These are phyloP conservation scores for Phytophthora ohioensis DNA, from an alignment of 352 stramenopile species.

Conservation along the genomic window DNA sequence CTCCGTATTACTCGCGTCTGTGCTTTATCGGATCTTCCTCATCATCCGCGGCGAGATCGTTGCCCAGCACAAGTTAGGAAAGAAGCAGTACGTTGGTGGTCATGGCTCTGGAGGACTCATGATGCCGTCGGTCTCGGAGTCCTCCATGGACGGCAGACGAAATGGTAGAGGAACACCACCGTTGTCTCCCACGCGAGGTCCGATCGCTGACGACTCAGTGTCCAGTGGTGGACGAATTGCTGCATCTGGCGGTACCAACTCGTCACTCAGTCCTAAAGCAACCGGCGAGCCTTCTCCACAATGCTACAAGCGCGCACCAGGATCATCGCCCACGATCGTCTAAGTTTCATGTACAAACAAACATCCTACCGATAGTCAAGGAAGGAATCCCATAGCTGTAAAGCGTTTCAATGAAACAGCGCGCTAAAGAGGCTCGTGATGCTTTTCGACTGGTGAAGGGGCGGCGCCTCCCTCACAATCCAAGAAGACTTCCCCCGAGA, in stretches of 20 bases:
- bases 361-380: not conserved
- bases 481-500: not conserved
- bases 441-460: slow-evolving; percentile 21
- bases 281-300: slow-evolving; percentile 41
- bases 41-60: slow-evolving; percentile 57
- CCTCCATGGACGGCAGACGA: slow-evolving; percentile 23
- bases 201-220: slow-evolving; percentile 33
- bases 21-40: slow-evolving; percentile 64
- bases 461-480: slow-evolving; percentile 11
- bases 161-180: slow-evolving; percentile 37
- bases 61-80: slow-evolving; percentile 41
- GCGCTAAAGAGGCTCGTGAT: slow-evolving; percentile 11
- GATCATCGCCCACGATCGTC: slow-evolving; percentile 51
- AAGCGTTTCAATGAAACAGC: slow-evolving; percentile 18
- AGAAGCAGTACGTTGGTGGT: slow-evolving; percentile 25
- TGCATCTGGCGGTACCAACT: slow-evolving; percentile 9
- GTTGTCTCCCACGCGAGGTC: slow-evolving; percentile 34
- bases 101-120: slow-evolving; percentile 12
- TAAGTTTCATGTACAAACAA: slow-evolving; percentile 13
- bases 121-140: slow-evolving; percentile 39
- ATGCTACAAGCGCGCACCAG: slow-evolving; percentile 70
- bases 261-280: slow-evolving; percentile 43
- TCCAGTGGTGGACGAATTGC: slow-evolving; percentile 18
- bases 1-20: slow-evolving; percentile 47
- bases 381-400: not conserved